A percentile compares a stretch with the other conserved stretches of the same genome.
These are phyloP conservation scores for Neocatenulostroma microsporum DNA, from an alignment of 2,329 filamentous ascomycete species.

Conservation along the genomic window DNA sequence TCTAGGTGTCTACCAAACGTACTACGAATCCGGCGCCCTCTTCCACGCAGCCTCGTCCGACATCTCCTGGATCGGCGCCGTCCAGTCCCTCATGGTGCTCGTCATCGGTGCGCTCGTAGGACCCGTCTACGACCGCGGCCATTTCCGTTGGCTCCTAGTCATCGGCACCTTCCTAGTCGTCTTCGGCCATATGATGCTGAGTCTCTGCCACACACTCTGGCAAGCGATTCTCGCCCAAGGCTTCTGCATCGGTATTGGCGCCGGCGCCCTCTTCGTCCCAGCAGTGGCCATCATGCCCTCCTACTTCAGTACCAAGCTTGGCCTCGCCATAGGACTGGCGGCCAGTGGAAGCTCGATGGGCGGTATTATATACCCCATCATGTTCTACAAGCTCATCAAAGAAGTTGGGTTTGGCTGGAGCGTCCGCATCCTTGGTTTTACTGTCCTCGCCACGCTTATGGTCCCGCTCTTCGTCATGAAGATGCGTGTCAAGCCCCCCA, in stretches of 20 bases:
- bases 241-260: slow-evolving; percentile 42
- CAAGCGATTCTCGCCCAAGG: slow-evolving; percentile 44
- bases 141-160: slow-evolving; percentile 38
- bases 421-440: slow-evolving; percentile 28
- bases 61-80: slow-evolving; percentile 44
- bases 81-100: slow-evolving; percentile 43
- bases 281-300: slow-evolving; percentile 41
- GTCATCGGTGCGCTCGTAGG: slow-evolving; percentile 40
- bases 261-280: slow-evolving; percentile 38
- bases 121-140: slow-evolving; percentile 43
- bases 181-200: slow-evolving; percentile 46
- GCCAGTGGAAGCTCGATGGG: slow-evolving; percentile 38
- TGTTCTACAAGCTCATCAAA: slow-evolving; percentile 27
- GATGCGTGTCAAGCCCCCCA: slow-evolving; percentile 31
- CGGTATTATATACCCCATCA: slow-evolving; percentile 31
- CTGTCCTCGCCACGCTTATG: slow-evolving; percentile 25
- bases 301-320: slow-evolving; percentile 41
- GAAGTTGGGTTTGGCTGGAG: slow-evolving; percentile 26
- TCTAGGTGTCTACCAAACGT: slow-evolving; percentile 36
- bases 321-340: slow-evolving; percentile 39
- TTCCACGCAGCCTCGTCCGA: slow-evolving; percentile 31
- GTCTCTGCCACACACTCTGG: slow-evolving; percentile 39
- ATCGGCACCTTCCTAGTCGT: slow-evolving; percentile 39
- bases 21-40: slow-evolving; percentile 39
- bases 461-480: slow-evolving; percentile 26